Evolutionary conservation across 495 filamentous ascomycete genomes (phyloP).

Genomic region (Aspergillus saccharolyticus): DNA sequence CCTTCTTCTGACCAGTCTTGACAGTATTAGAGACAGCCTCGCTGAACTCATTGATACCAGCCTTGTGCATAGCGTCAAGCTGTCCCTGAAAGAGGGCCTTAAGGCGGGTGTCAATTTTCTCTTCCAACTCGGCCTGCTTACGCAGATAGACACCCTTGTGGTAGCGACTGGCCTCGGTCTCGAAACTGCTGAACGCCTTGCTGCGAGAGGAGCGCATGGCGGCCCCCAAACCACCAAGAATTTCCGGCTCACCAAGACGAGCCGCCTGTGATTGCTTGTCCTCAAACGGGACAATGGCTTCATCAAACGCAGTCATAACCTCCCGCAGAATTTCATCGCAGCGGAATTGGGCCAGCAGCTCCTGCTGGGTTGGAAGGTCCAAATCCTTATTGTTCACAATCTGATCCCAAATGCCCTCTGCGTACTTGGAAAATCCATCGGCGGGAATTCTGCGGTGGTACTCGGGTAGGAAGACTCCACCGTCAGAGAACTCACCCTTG

Average conservation of each 20-base stretch:
- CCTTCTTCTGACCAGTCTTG: constrained; percentile 86
- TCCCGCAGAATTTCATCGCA: constrained; percentile 94
- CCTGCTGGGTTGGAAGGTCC: constrained; percentile 94
- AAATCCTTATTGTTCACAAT: constrained; percentile 98
- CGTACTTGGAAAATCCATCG: constrained; percentile 89
- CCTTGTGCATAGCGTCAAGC: constrained; percentile 80
- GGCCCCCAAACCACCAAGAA: constrained; percentile 71
- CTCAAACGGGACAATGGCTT: constrained; percentile 75
- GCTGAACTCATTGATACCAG: constrained; percentile 79
- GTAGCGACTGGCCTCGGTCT: constrained; percentile 85
- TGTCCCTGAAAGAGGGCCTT: constrained; percentile 86
- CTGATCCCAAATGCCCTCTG: constrained; percentile 93
- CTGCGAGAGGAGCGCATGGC: constrained; percentile 67
- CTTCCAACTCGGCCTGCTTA: constrained; percentile 79
- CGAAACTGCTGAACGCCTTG: constrained; percentile 75
- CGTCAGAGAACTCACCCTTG: constrained; percentile 64
- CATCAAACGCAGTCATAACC: constrained; percentile 78
- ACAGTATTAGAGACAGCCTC: constrained; percentile 79
- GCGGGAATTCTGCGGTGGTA: constrained; percentile 95
- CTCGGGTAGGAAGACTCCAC: constrained; percentile 82
- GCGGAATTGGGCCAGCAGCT: constrained; percentile 91
- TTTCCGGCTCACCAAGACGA: constrained; percentile 61
- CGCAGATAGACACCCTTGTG: constrained; percentile 89
- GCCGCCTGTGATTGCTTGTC: constrained; percentile 72
- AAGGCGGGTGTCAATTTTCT: constrained; percentile 77